Percentiles rank a stretch among this genome's conserved stretches.
Evolutionary conservation across 163 green algal species (phyloP).

Genomic region (Scenedesmus sp.): DNA sequence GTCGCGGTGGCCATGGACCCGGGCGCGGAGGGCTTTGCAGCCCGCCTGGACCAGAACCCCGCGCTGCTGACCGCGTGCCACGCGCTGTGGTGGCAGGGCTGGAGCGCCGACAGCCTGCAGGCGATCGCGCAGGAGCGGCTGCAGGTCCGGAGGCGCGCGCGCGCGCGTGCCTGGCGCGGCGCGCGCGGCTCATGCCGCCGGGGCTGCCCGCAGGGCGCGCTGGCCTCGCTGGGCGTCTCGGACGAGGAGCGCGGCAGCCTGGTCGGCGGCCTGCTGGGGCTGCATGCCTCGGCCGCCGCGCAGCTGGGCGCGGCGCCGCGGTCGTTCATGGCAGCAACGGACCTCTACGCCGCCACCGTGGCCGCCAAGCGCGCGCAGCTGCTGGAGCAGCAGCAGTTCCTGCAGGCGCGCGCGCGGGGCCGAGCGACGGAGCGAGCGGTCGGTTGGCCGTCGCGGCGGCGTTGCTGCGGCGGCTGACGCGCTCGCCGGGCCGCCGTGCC

Average conservation of each 20-base stretch:
- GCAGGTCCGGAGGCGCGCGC: conserved; percentile 12
- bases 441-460: no score
- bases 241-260: conserved; percentile 45
- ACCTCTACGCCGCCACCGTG: conserved; percentile 66
- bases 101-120: conserved; percentile 53
- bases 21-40: conserved; percentile 55
- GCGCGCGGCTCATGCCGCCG: no score
- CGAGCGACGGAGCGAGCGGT: no score
- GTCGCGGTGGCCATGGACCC: conserved; percentile 79
- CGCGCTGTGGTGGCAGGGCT: conserved; percentile 73
- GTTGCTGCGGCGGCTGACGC: no score
- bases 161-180: not conserved
- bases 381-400: conserved; percentile 70
- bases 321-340: conserved; percentile 68
- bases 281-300: conserved; percentile 50
- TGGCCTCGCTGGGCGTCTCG: not conserved
- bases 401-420: conserved; percentile 55
- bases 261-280: conserved; percentile 40
- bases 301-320: conserved; percentile 52
- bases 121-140: conserved; percentile 52
- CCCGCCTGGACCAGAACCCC: conserved; percentile 71
- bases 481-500: no score
- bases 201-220: conserved; percentile 1
- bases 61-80: conserved; percentile 74
- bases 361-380: conserved; percentile 65